Conservation (phyloP, 495 filamentous ascomycete genomes). For the Trichoderma gamsii region DNA sequence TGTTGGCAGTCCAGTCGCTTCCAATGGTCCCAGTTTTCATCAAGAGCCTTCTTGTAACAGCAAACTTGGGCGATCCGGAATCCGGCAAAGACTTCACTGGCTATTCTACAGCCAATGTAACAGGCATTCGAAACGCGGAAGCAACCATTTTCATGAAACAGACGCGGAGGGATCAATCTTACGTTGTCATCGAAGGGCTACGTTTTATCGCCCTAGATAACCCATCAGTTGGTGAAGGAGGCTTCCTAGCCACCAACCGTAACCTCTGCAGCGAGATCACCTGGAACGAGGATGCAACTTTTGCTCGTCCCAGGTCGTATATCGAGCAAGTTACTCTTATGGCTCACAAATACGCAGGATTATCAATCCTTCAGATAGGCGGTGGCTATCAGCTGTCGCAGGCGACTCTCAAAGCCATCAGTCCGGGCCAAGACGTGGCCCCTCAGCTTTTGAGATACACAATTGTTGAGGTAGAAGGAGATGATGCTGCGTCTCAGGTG, state of each 20-base stretch:
- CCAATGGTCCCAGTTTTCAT: constrained; percentile 26
- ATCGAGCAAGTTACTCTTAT: neutral
- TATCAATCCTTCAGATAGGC: constrained; percentile 7
- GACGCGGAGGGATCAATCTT: neutral
- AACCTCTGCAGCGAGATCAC: constrained; percentile 27
- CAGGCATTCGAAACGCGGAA: constrained; percentile 12
- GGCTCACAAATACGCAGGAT: neutral
- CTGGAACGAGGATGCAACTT: constrained; percentile 24
- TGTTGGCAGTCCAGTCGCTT: constrained; percentile 19
- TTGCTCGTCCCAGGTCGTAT: neutral
- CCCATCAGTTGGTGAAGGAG: constrained; percentile 14
- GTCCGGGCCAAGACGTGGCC: neutral
- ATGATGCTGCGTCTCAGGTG: neutral
- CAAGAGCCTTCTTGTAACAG: constrained; percentile 22
- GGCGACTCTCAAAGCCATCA: neutral
- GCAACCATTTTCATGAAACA: constrained; percentile 20
- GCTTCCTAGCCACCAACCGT: constrained; percentile 28
- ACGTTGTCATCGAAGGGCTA: constrained; percentile 22
- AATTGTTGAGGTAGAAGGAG: neutral
- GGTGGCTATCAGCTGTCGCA: constrained; percentile 1
- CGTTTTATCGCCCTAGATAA: constrained; percentile 19
- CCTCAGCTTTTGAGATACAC: constrained; percentile 7
- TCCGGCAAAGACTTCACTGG: constrained; percentile 16
- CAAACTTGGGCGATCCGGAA: neutral
- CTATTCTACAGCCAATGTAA: constrained; percentile 12